phyloP scores from a whole-genome alignment of 2,329 filamentous ascomycete genomes.

The Ceratocystis alfenasii region DNA sequence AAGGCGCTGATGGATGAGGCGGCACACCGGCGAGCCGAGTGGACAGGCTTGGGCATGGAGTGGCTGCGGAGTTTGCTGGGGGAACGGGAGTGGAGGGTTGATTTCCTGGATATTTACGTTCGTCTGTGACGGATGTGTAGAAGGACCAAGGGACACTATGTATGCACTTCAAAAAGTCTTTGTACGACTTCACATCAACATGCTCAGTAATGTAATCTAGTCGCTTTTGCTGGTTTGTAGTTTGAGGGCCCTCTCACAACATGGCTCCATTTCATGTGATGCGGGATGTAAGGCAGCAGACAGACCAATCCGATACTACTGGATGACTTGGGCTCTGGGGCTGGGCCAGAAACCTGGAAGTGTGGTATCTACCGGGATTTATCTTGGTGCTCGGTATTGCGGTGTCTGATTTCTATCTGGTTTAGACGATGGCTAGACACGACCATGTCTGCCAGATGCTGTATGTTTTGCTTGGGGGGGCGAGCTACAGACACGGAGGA shows the following conservation, averaged over 20 bases:
- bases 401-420: neutral
- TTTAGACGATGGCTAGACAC: neutral
- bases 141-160: neutral
- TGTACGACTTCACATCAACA: neutral
- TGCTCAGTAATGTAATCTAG: neutral
- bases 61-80: slow-evolving; percentile 77
- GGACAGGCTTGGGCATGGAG: slow-evolving; percentile 68
- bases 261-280: too few relatives aligned
- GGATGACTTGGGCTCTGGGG: too few relatives aligned
- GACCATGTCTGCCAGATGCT: neutral
- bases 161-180: neutral
- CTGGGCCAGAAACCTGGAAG: too few relatives aligned
- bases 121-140: slow-evolving; percentile 42
- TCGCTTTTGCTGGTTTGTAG: neutral
- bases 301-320: neutral
- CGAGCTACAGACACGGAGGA: too few relatives aligned
- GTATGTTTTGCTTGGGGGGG: neutral
- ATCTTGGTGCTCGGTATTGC: neutral
- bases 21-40: slow-evolving; percentile 45
- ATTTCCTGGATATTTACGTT: slow-evolving; percentile 81
- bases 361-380: too few relatives aligned
- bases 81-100: slow-evolving; percentile 76
- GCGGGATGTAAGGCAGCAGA: neutral
- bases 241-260: neutral
- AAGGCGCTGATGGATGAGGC: slow-evolving; percentile 55